phyloP scores from a whole-genome alignment of 371 early-diverging fungal genomes.

The Entomophthora muscae region DNA sequence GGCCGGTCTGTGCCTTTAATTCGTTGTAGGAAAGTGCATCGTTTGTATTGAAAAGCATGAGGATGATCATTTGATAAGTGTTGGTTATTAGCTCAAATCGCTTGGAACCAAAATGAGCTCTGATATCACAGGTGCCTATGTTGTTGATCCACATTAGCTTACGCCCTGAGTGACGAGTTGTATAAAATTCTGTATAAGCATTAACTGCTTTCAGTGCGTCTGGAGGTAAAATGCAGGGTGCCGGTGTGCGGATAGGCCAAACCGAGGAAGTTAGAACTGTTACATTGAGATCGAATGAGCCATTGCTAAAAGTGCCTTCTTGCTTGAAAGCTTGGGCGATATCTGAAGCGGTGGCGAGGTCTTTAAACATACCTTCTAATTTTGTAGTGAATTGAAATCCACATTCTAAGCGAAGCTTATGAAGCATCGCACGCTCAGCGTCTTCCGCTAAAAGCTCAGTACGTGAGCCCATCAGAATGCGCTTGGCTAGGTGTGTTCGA shows the following conservation, averaged over 20 bases:
- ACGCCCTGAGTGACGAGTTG: constrained; percentile 69
- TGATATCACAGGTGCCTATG: constrained; percentile 50
- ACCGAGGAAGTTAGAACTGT: constrained; percentile 75
- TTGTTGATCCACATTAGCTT: constrained; percentile 66
- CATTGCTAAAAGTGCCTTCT: background rate
- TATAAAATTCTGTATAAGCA: constrained; percentile 61
- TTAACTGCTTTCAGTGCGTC: constrained; percentile 29
- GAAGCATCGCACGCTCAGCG: constrained; percentile 74
- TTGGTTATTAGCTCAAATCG: constrained; percentile 75
- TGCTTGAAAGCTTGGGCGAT: constrained; percentile 37
- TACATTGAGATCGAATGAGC: constrained; percentile 24
- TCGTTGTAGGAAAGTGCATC: background rate
- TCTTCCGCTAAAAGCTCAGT: constrained; percentile 58
- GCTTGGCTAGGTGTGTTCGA: constrained; percentile 71
- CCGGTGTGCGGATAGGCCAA: constrained; percentile 68
- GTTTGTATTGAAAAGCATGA: constrained; percentile 45
- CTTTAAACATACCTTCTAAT: constrained; percentile 90
- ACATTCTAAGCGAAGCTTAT: constrained; percentile 78
- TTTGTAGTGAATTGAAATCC: constrained; percentile 80
- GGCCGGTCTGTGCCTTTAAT: constrained; percentile 31
- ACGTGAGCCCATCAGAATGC: constrained; percentile 32
- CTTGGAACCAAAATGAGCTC: constrained; percentile 44
- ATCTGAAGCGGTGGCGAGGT: constrained; percentile 62
- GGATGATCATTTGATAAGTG: constrained; percentile 63
- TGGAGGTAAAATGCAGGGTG: constrained; percentile 35